Evolutionary conservation across 129 eudicot genomes (phyloP).

Genomic region (Escallonia rubra): DNA sequence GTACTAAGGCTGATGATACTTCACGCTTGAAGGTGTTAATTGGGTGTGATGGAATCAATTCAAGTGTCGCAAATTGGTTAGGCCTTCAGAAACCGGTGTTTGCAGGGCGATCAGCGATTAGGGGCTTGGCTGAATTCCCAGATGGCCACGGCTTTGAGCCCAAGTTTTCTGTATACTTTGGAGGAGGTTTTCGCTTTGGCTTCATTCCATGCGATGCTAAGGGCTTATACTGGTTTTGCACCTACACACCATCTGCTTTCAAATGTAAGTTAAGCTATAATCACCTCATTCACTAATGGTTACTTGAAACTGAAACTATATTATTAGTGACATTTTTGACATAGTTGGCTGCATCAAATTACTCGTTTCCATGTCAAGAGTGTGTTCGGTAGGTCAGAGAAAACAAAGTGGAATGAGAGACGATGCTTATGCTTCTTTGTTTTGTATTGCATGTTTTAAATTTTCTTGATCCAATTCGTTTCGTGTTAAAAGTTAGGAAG

Average conservation of each 20-base stretch:
- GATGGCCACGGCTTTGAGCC: slow-evolving; percentile 54
- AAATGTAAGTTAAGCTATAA: slow-evolving; percentile 34
- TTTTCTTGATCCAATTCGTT: too few species aligned
- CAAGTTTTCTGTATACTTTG: slow-evolving; percentile 40
- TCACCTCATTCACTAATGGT: too few species aligned
- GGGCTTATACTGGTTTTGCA: slow-evolving; percentile 65
- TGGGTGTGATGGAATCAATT: slow-evolving; percentile 88
- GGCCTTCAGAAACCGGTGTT: slow-evolving; percentile 47
- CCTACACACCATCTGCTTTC: slow-evolving; percentile 41
- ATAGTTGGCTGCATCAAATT: too few species aligned
- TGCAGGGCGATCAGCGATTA: slow-evolving; percentile 60
- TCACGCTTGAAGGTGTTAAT: slow-evolving; percentile 45
- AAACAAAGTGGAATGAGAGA: too few species aligned
- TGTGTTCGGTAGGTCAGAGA: too few species aligned
- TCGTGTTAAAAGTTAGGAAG: too few species aligned
- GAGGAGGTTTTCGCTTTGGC: slow-evolving; percentile 63
- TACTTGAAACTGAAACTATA: too few species aligned
- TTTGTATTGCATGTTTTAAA: too few species aligned
- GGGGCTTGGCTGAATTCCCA: slow-evolving; percentile 65
- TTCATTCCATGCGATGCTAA: slow-evolving; percentile 55
- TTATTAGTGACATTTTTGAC: too few species aligned
- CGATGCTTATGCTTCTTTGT: too few species aligned
- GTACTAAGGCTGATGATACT: neutral
- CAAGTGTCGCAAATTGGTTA: slow-evolving; percentile 66
- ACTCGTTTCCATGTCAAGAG: too few species aligned